Percentiles rank a stretch among this genome's conserved stretches.
These are phyloP conservation scores for Botryotinia calthae DNA, from an alignment of 2,329 filamentous ascomycete genomes.

Conservation along the genomic window DNA sequence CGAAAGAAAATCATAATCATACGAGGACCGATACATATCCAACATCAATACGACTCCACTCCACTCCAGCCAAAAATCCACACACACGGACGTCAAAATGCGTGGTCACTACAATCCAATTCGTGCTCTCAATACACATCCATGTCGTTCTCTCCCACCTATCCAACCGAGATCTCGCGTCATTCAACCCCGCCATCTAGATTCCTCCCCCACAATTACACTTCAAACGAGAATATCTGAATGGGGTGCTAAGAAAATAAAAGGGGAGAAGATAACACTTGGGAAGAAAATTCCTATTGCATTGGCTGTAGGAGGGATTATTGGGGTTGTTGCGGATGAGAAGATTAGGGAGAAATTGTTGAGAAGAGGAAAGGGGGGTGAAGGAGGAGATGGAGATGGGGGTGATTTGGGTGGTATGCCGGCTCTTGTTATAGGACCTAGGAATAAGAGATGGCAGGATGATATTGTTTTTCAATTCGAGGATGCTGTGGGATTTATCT, in stretches of 20 bases:
- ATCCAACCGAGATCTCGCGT: neutral
- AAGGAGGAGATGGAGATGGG: conserved; percentile 13
- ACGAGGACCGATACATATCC: neutral
- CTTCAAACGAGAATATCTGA: neutral
- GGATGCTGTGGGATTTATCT: neutral
- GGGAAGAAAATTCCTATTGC: conserved; percentile 96
- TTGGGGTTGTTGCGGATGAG: conserved; percentile 56
- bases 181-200: neutral
- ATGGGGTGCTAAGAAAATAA: neutral
- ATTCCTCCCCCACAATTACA: neutral
- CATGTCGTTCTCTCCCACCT: neutral
- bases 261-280: conserved; percentile 44
- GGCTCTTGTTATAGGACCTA: conserved; percentile 59
- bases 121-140: neutral
- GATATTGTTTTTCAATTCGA: neutral
- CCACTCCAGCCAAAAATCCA: neutral
- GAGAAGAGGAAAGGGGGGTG: neutral
- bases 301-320: conserved; percentile 81
- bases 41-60: neutral
- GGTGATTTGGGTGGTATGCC: conserved; percentile 36
- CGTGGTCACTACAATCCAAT: neutral
- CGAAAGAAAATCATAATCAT: neutral
- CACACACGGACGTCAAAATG: neutral
- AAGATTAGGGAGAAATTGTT: neutral
- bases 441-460: conserved; percentile 67